These are phyloP conservation scores for Neurospora tetraspora DNA, from an alignment of 495 filamentous ascomycete genomes.

Conservation along the genomic window DNA sequence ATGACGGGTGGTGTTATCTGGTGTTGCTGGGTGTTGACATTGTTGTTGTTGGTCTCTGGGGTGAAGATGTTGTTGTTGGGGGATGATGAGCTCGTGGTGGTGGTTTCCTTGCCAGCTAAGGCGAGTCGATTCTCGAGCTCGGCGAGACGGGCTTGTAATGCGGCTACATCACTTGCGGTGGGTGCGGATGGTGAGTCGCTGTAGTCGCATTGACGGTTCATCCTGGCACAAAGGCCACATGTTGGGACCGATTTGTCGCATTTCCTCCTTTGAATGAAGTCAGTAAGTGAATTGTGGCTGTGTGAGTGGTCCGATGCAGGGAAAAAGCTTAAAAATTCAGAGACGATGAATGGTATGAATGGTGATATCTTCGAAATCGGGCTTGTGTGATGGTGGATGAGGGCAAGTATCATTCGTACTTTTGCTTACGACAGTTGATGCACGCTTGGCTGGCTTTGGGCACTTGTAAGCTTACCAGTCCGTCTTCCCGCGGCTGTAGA, in stretches of 20 bases:
- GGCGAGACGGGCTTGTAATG: constrained; percentile 25
- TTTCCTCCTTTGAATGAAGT: constrained; percentile 21
- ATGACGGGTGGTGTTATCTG: constrained; percentile 3
- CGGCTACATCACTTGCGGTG: constrained; percentile 30
- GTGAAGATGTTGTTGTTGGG: background rate
- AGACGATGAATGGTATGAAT: background rate
- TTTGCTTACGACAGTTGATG: constrained; percentile 29
- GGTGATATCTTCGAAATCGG: background rate
- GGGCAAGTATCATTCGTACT: constrained; percentile 9
- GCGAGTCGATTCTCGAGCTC: constrained; percentile 30
- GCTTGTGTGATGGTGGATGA: background rate
- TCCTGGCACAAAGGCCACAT: constrained; percentile 32
- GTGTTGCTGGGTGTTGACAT: background rate
- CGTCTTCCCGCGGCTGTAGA: background rate
- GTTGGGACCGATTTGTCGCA: constrained; percentile 37
- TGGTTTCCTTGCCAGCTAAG: background rate
- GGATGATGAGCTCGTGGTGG: background rate
- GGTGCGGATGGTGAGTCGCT: constrained; percentile 19
- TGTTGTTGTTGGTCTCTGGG: background rate
- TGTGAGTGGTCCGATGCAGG: background rate
- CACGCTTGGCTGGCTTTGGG: constrained; percentile 18
- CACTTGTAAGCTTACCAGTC: background rate
- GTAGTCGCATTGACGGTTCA: constrained; percentile 35
- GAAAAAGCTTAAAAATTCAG: background rate
- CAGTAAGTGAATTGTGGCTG: background rate